Conservation (phyloP, 148 eudicot species). For the Linanthus parryae region DNA sequence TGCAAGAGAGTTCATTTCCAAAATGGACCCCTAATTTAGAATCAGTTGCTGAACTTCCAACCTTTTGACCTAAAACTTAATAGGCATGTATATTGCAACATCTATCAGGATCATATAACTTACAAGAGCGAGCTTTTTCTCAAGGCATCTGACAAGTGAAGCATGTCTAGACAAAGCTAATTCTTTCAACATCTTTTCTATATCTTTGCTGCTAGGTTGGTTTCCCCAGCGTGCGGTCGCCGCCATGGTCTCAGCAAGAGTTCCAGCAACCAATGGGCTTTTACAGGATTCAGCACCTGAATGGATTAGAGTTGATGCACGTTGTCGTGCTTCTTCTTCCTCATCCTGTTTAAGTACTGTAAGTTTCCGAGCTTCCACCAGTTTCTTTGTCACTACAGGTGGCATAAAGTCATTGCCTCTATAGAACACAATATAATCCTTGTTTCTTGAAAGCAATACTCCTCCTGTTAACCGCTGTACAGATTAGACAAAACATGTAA, state of each 20-base stretch:
- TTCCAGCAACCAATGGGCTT: slow-evolving; percentile 75
- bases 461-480: slow-evolving; percentile 89
- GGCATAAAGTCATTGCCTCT: slow-evolving; percentile 96
- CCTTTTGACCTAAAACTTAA: too few species aligned
- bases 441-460: slow-evolving; percentile 77
- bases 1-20: not conserved
- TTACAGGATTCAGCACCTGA: slow-evolving; percentile 26
- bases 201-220: slow-evolving; percentile 47
- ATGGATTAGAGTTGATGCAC: slow-evolving; percentile 31
- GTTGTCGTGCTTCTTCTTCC: slow-evolving; percentile 65
- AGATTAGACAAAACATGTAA: slow-evolving; percentile 7
- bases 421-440: slow-evolving; percentile 85
- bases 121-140: slow-evolving; percentile 67
- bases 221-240: slow-evolving; percentile 87
- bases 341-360: slow-evolving; percentile 43
- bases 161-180: slow-evolving; percentile 66
- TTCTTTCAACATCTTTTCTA: slow-evolving; percentile 67
- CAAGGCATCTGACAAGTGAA: slow-evolving; percentile 65
- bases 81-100: too few species aligned
- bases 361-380: slow-evolving; percentile 56
- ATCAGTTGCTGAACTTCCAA: too few species aligned
- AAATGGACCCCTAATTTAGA: too few species aligned
- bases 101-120: too few species aligned
- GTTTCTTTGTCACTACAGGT: slow-evolving; percentile 48
- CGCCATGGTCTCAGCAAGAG: slow-evolving; percentile 86